phyloP scores from a whole-genome alignment of 768 basidiomycete species.

The Kwoniella newhampshirensis region DNA sequence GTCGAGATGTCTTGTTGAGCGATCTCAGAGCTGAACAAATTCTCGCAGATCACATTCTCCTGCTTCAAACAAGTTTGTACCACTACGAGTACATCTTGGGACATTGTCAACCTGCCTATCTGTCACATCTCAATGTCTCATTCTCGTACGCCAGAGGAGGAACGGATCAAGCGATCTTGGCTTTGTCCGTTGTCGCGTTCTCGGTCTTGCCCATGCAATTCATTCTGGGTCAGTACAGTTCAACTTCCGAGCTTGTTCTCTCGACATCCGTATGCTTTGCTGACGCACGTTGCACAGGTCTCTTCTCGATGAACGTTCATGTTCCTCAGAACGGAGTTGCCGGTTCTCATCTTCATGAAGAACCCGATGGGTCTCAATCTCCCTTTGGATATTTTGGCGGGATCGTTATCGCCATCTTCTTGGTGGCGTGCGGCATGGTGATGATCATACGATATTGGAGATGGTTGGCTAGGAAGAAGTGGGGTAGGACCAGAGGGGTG shows the following conservation, averaged over 20 bases:
- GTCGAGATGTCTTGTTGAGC: neutral
- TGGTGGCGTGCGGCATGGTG: conserved; percentile 59
- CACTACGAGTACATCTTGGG: conserved; percentile 87
- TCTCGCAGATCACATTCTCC: conserved; percentile 78
- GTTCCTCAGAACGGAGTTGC: conserved; percentile 62
- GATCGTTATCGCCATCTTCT: conserved; percentile 58
- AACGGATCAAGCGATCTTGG: conserved; percentile 67
- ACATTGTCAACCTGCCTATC: conserved; percentile 81
- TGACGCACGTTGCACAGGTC: conserved; percentile 56
- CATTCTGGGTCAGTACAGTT: conserved; percentile 52
- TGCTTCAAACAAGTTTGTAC: conserved; percentile 75
- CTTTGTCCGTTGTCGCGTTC: conserved; percentile 67
- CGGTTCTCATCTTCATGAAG: conserved; percentile 16
- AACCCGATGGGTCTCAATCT: conserved; percentile 48
- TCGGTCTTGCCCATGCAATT: conserved; percentile 67
- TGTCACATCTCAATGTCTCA: conserved; percentile 70
- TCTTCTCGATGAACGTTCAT: conserved; percentile 67
- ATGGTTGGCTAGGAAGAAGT: conserved; percentile 59
- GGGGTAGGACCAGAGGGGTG: conserved; percentile 24
- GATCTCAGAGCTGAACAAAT: neutral
- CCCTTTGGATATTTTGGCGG: conserved; percentile 62
- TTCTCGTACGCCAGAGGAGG: conserved; percentile 63
- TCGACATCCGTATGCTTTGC: neutral
- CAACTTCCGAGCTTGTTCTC: neutral
- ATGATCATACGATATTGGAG: conserved; percentile 66